phyloP scores from a whole-genome alignment of 148 eudicot species.

The Rhododendron ovatum region DNA sequence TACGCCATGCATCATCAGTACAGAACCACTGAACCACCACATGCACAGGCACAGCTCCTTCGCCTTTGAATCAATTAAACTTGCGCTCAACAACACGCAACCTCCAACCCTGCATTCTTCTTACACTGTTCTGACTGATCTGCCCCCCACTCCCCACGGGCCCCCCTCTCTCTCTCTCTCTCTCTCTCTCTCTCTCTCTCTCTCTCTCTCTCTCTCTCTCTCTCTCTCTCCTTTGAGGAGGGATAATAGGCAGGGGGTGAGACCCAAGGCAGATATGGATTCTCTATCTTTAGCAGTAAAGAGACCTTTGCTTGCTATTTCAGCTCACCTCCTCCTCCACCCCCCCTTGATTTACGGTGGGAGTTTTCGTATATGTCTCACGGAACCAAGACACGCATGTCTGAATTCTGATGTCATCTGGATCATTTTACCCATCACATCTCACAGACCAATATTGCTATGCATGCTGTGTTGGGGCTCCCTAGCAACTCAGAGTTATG shows the following conservation, averaged over 20 bases:
- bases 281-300: slow-evolving; percentile 1
- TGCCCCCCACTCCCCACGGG: no score
- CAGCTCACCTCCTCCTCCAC: not conserved
- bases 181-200: not conserved
- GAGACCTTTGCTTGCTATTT: not conserved
- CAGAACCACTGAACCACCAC: not conserved
- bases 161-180: no score
- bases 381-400: not conserved
- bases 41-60: no score
- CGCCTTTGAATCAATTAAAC: not conserved
- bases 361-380: not conserved
- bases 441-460: not conserved
- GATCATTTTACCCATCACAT: not conserved
- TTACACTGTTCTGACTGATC: no score
- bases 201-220: no score
- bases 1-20: not conserved
- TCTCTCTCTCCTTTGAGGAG: not conserved
- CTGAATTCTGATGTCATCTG: not conserved
- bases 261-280: slow-evolving; percentile 1
- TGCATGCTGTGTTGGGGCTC: no score
- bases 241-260: not conserved
- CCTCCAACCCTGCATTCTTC: not conserved
- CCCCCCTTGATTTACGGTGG: not conserved
- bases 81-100: not conserved
- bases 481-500: not conserved